Base-by-base conservation (phyloP, 352 stramenopile species). In the Phytophthora tubulina region DNA sequence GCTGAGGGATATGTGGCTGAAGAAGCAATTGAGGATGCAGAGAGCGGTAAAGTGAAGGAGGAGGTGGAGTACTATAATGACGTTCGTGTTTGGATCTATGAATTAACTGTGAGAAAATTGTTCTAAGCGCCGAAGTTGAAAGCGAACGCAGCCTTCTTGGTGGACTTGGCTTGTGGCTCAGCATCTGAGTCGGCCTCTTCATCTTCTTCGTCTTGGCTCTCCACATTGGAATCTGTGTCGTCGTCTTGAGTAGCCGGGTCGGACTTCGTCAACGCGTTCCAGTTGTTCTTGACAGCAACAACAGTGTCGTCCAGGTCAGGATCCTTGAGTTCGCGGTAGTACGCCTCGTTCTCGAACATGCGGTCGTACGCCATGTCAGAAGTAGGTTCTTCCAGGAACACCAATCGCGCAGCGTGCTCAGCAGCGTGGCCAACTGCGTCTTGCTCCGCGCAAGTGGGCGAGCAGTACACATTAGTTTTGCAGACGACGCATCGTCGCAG, bases 381-480 rank as follows among this genome's bases (percentile, higher is more conserved):
- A 15, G 75, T 73, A n/a, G 58, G 63, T 11, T 92, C 84, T 51
- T 90, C 50, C 27, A 93, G 15, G 53, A 95, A 95, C 50, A 95
- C 75, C 32, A 95, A 71, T 1, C 88, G 84, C 48, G 72, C 78
- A 2, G 86, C 88, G 58, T 95, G 88, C 64, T 94, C 88, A 3
- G 84, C 86, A 30, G 76, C 72, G 58, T 95, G 88, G 0, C 53
- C 71, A 6, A 66, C 69, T 3, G 65, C 60, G 38, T 91, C 78
- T 44, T 50, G 65, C 13, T 75, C 46, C 13, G 73, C 85, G 59
- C 88, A 95, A 4, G 66, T 72, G 7, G 63, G 39, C 30, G 81
- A 92, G 74, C 88, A 95, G 55, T 95, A 95, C n/a, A 89, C 75
- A 60, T 91, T 84, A 8, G 86, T 94, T 64, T 93, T 94, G 69